A percentile compares a stretch with the other conserved stretches of the same genome.
These are phyloP conservation scores for Hymenoscyphus linearis DNA, from an alignment of 2,329 filamentous ascomycete species.

Conservation along the genomic window DNA sequence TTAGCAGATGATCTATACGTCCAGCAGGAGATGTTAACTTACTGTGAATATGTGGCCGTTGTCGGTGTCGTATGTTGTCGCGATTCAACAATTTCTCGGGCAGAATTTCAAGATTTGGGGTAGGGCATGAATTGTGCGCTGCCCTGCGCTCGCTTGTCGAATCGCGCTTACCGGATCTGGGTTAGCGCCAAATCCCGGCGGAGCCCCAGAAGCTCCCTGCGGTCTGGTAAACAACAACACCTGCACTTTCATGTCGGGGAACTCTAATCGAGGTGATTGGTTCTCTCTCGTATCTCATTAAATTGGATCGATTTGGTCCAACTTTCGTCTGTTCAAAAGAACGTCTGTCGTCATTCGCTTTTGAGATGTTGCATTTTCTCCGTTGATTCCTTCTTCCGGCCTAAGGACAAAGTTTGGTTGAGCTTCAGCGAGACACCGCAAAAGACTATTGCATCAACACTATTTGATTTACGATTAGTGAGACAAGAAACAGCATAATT, in stretches of 20 bases:
- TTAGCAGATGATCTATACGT: conserved; percentile 29
- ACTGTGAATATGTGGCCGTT: conserved; percentile 43
- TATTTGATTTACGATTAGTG: neutral
- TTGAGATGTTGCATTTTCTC: conserved; percentile 3
- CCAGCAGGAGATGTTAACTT: conserved; percentile 29
- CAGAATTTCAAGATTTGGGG: conserved; percentile 18
- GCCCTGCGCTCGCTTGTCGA: conserved; percentile 18
- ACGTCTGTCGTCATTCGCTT: neutral
- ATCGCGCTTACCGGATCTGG: conserved; percentile 9
- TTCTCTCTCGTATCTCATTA: neutral
- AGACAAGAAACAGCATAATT: neutral
- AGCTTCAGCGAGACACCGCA: neutral
- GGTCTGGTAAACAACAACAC: conserved; percentile 11
- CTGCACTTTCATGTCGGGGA: neutral
- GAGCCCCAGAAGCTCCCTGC: conserved; percentile 9
- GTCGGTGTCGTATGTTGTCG: conserved; percentile 41
- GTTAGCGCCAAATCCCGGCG: conserved; percentile 3
- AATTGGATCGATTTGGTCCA: neutral
- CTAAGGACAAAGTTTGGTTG: neutral
- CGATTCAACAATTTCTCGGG: conserved; percentile 15
- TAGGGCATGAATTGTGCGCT: conserved; percentile 18
- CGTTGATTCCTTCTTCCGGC: neutral
- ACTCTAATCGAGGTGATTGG: neutral
- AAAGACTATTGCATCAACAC: neutral
- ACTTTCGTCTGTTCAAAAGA: neutral